Percentiles rank a stretch among this genome's conserved stretches.
Evolutionary conservation across 2,329 filamentous ascomycete species (phyloP).

Genomic region (Penicillium sp.): DNA sequence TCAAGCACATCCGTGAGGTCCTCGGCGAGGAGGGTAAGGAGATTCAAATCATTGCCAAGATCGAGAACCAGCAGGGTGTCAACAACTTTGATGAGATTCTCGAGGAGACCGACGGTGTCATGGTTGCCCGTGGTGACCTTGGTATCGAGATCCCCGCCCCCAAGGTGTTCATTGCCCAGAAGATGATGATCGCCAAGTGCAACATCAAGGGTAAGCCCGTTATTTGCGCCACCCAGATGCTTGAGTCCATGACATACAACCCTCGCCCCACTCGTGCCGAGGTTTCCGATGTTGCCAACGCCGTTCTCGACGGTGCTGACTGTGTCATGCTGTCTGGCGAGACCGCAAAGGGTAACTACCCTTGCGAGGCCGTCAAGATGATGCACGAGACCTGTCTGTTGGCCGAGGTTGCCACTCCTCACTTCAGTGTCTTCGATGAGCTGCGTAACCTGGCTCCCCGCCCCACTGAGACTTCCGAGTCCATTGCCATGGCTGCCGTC

Average conservation of each 20-base stretch:
- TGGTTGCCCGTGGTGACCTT: conserved; percentile 97
- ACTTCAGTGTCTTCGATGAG: conserved; percentile 96
- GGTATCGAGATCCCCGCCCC: conserved; percentile 98
- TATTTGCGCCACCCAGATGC: conserved; percentile 99
- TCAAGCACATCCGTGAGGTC: conserved; percentile 86
- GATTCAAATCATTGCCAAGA: conserved; percentile 99
- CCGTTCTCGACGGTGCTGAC: conserved; percentile 95
- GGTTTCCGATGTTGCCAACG: conserved; percentile 98
- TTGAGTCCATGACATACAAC: conserved; percentile 99
- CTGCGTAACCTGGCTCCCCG: conserved; percentile 79
- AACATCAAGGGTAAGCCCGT: conserved; percentile 98
- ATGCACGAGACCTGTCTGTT: conserved; percentile 98
- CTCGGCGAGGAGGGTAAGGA: conserved; percentile 89
- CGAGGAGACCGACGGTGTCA: conserved; percentile 94
- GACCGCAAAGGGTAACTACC: conserved; percentile 97
- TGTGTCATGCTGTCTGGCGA: conserved; percentile 99
- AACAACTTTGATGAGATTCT: conserved; percentile 99
- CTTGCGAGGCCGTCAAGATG: conserved; percentile 86
- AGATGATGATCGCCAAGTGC: conserved; percentile 99
- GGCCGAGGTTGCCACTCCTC: conserved; percentile 95
- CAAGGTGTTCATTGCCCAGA: conserved; percentile 98
- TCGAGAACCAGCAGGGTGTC: conserved; percentile 99
- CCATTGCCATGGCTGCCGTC: conserved; percentile 95
- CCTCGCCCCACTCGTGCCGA: conserved; percentile 96
- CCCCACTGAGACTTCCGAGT: conserved; percentile 86